A percentile compares a stretch with the other conserved stretches of the same genome.
Conservation (phyloP, 306 rosid genomes). For the Vachellia collinsii region DNA sequence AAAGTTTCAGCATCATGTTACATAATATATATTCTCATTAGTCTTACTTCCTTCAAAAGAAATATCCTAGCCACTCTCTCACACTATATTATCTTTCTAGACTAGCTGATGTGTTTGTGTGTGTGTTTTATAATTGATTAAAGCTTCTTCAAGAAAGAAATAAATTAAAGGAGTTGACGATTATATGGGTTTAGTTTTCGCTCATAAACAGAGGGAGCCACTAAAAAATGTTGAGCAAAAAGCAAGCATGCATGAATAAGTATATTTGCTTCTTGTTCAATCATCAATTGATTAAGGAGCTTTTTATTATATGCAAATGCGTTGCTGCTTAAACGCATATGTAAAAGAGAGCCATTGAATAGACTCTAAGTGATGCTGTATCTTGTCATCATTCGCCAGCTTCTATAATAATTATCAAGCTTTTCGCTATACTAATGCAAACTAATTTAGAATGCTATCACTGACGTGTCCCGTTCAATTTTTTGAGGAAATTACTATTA, state of each 20-base stretch:
- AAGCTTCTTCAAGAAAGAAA: neutral
- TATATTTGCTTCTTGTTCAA: conserved; percentile 7
- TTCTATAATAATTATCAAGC: neutral
- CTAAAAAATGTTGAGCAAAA: neutral
- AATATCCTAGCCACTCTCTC: neutral
- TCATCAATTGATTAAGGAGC: conserved; percentile 19
- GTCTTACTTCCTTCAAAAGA: conserved; percentile 33
- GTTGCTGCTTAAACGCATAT: conserved; percentile 1
- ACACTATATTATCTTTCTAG: neutral
- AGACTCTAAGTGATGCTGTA: neutral
- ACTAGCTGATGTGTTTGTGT: neutral
- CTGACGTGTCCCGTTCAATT: neutral
- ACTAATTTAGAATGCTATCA: neutral
- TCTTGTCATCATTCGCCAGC: conserved; percentile 7
- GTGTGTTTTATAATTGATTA: neutral
- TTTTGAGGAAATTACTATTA: too few species aligned
- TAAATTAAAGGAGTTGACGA: neutral
- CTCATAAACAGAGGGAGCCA: neutral
- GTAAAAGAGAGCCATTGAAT: conserved; percentile 8
- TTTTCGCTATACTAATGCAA: neutral
- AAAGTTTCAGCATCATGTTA: conserved; percentile 39
- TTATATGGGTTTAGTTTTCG: neutral
- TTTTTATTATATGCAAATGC: conserved; percentile 1
- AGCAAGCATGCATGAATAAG: neutral
- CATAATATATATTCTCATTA: conserved; percentile 8